phyloP scores from a whole-genome alignment of 805 yeast species.

The Lipomyces lipofer region DNA sequence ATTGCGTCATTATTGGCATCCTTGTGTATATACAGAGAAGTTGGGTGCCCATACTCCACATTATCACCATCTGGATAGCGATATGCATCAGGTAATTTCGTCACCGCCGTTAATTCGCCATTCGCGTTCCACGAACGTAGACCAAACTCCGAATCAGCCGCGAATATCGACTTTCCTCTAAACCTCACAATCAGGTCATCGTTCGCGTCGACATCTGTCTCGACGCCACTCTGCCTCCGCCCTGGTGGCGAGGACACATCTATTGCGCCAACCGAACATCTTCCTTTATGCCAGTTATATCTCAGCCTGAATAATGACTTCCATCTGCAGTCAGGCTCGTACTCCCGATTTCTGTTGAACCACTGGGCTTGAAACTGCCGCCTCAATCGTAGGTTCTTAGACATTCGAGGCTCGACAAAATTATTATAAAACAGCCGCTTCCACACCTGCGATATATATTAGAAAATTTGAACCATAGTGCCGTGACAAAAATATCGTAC shows the following conservation, averaged over 20 bases:
- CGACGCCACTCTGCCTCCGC: neutral
- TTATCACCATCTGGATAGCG: neutral
- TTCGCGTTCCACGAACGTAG: slow-evolving; percentile 17
- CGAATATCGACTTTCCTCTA: slow-evolving; percentile 11
- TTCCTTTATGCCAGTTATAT: slow-evolving; percentile 26
- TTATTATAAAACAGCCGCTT: slow-evolving; percentile 11
- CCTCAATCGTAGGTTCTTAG: neutral
- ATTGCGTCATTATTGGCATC: neutral
- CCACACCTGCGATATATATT: slow-evolving; percentile 13
- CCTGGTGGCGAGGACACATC: slow-evolving; percentile 1
- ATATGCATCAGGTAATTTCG: slow-evolving; percentile 1
- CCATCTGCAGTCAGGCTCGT: slow-evolving; percentile 11
- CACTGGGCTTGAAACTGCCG: neutral
- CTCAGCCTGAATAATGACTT: slow-evolving; percentile 17
- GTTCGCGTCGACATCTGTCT: neutral
- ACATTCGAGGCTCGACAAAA: slow-evolving; percentile 15
- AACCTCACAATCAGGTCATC: slow-evolving; percentile 21
- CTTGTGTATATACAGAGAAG: slow-evolving; percentile 4
- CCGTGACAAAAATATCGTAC: slow-evolving; percentile 4
- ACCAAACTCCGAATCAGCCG: slow-evolving; percentile 15
- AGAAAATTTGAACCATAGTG: neutral
- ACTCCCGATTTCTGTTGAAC: neutral
- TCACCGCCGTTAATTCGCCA: slow-evolving; percentile 5
- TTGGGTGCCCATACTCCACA: slow-evolving; percentile 5
- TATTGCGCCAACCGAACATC: slow-evolving; percentile 20